These are phyloP conservation scores for Coemansia sp. DNA, from an alignment of 192 early-diverging fungal species.

Conservation along the genomic window DNA sequence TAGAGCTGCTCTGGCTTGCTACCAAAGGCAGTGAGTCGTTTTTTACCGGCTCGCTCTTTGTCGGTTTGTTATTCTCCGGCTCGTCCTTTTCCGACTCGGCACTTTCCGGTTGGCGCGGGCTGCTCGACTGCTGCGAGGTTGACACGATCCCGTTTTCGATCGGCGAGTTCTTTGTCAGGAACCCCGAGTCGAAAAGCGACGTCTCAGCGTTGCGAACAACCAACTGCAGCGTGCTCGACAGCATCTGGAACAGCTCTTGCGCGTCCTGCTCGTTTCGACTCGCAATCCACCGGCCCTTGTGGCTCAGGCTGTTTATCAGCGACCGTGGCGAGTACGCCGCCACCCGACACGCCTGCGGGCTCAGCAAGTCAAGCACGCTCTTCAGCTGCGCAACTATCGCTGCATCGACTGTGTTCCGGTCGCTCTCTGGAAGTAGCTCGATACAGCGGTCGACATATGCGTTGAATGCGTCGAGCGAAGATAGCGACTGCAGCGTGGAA, in stretches of 20 bases:
- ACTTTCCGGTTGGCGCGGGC: not conserved
- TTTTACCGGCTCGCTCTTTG: not conserved
- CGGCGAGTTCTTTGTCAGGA: conserved; percentile 22
- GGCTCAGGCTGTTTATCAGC: conserved; percentile 52
- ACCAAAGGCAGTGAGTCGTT: not conserved
- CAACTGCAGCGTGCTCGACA: conserved; percentile 46
- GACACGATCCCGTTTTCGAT: conserved; percentile 30
- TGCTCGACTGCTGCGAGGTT: conserved; percentile 5
- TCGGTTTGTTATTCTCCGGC: no score
- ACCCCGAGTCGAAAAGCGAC: conserved; percentile 35
- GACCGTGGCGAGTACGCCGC: conserved; percentile 41
- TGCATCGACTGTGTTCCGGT: conserved; percentile 21
- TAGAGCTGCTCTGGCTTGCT: not conserved
- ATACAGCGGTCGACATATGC: conserved; percentile 45
- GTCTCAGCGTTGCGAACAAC: conserved; percentile 24
- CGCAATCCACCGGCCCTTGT: conserved; percentile 54
- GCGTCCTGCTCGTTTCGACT: conserved; percentile 62
- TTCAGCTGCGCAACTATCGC: conserved; percentile 31
- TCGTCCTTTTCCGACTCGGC: no score
- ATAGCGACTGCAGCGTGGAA: conserved; percentile 62
- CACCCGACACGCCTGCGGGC: conserved; percentile 19
- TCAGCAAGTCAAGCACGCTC: conserved; percentile 32
- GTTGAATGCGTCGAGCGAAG: conserved; percentile 28
- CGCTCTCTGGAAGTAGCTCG: not conserved
- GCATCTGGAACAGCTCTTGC: conserved; percentile 61